Evolutionary conservation across 1,284 basidiomycete genomes (phyloP).

Genomic region (Apiotrichum veenhuisii): DNA sequence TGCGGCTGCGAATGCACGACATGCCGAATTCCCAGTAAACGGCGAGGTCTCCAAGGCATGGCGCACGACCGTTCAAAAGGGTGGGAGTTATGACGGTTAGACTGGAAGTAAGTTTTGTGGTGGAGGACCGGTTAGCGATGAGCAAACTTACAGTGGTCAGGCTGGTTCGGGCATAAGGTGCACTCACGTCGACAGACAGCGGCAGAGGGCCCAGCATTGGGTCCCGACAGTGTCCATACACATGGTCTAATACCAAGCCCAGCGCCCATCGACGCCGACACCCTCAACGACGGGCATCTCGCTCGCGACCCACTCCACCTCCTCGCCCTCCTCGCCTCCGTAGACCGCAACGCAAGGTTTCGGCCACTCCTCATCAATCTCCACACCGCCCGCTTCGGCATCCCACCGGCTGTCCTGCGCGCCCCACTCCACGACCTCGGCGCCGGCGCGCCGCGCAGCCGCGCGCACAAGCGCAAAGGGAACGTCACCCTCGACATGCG

Average conservation of each 20-base stretch:
- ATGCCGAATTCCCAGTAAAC: too few relatives aligned
- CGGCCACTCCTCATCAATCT: background rate
- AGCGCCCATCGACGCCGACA: background rate
- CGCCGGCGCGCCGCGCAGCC: background rate
- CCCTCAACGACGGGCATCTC: conserved; percentile 1
- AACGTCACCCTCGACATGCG: background rate
- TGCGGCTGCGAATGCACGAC: too few relatives aligned
- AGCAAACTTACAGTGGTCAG: too few relatives aligned
- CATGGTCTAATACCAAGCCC: conserved; percentile 5
- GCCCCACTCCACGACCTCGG: background rate
- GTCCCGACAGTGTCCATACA: too few relatives aligned
- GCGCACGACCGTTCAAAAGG: too few relatives aligned
- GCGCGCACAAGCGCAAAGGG: background rate
- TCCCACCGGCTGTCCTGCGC: background rate
- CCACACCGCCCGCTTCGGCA: background rate
- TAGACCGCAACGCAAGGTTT: background rate
- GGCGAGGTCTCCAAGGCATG: too few relatives aligned
- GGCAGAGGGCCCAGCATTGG: too few relatives aligned
- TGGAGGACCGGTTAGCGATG: too few relatives aligned
- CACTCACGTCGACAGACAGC: too few relatives aligned
- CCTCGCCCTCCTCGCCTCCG: background rate
- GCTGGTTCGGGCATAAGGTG: too few relatives aligned
- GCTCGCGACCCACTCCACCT: background rate
- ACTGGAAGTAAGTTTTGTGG: too few relatives aligned
- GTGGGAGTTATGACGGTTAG: too few relatives aligned